Conservation (phyloP, 164 flowering plant species). For the Amborella trichopoda region DNA sequence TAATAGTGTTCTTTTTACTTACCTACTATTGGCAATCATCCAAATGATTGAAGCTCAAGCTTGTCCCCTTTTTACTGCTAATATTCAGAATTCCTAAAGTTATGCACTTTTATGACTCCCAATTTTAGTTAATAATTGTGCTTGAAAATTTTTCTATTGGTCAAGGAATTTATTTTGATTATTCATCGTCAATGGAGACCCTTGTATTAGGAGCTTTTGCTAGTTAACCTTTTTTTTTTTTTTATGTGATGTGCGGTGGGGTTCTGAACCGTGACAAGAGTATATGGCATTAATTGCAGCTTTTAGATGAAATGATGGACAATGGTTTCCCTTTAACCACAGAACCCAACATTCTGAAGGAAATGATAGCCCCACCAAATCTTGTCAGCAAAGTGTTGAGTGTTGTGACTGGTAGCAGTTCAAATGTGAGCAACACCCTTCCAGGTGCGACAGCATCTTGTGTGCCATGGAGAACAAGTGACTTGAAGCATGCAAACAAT, state of each 20-base stretch:
- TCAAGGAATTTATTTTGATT: too few relatives aligned
- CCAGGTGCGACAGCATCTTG: slow-evolving; percentile 83
- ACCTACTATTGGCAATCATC: too few relatives aligned
- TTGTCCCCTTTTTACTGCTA: too few relatives aligned
- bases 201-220: too few relatives aligned
- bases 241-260: slow-evolving; percentile 4
- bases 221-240: not conserved
- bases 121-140: too few relatives aligned
- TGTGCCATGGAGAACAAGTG: slow-evolving; percentile 91
- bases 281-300: slow-evolving; percentile 44
- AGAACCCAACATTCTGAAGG: slow-evolving; percentile 82
- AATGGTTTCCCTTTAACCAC: slow-evolving; percentile 98
- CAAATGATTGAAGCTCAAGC: too few relatives aligned
- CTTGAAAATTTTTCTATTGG: too few relatives aligned
- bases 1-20: too few relatives aligned
- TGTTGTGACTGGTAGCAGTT: slow-evolving; percentile 87
- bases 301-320: slow-evolving; percentile 99
- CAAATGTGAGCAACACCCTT: slow-evolving; percentile 82
- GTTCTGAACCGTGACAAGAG: slow-evolving; percentile 10
- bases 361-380: slow-evolving; percentile 96
- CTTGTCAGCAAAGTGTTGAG: slow-evolving; percentile 86
- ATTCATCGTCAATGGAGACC: too few relatives aligned
- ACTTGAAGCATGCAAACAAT: slow-evolving; percentile 61
- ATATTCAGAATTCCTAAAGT: too few relatives aligned
- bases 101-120: too few relatives aligned